Percentiles rank a stretch among this genome's conserved stretches.
phyloP scores from a whole-genome alignment of 495 filamentous ascomycete species.

The Neurospora tetrasperma region DNA sequence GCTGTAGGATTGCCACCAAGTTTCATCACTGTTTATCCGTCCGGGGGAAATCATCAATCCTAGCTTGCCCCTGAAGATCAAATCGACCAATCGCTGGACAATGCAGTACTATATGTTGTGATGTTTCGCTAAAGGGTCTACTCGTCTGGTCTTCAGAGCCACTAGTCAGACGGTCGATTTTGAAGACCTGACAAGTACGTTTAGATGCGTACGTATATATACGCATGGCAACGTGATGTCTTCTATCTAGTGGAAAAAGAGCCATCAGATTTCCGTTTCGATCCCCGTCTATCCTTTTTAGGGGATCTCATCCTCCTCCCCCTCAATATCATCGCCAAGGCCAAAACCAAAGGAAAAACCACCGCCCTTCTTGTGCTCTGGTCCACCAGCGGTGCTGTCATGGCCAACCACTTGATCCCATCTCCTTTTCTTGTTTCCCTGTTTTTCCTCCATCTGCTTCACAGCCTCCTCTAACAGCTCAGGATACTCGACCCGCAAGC shows the following conservation, averaged over 20 bases:
- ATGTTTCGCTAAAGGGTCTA: neutral
- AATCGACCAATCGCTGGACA: neutral
- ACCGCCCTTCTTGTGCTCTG: conserved; percentile 28
- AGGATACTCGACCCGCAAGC: conserved; percentile 53
- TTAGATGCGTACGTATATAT: neutral
- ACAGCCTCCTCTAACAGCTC: conserved; percentile 54
- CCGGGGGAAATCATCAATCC: neutral
- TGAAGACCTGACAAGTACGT: too few relatives aligned
- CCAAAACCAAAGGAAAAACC: conserved; percentile 74
- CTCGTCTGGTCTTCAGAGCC: too few relatives aligned
- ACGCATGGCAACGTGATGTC: neutral
- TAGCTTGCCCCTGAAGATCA: neutral
- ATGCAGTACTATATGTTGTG: neutral
- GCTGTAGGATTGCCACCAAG: neutral
- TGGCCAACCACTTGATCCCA: conserved; percentile 69
- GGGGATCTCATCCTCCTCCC: conserved; percentile 29
- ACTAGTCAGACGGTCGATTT: too few relatives aligned
- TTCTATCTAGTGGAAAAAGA: neutral
- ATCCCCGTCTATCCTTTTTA: conserved; percentile 1
- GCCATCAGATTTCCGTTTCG: neutral
- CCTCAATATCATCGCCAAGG: conserved; percentile 52
- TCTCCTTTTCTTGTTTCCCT: conserved; percentile 60
- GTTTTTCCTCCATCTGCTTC: conserved; percentile 51
- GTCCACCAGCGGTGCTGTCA: conserved; percentile 29
- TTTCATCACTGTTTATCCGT: neutral